Conservation (phyloP, 805 yeast species). For the Starmera quercuum region DNA sequence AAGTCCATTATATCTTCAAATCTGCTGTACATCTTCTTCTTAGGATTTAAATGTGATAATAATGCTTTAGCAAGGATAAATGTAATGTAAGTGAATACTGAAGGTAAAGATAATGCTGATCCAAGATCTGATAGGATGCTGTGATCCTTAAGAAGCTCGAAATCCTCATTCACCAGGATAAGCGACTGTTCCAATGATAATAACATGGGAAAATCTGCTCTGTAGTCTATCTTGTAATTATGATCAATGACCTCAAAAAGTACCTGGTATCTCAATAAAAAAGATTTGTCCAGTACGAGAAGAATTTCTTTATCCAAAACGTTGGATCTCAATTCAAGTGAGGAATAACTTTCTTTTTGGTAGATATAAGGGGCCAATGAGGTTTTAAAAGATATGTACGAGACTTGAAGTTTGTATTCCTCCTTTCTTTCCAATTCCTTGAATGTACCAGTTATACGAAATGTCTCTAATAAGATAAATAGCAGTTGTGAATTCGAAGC, state of each 20-base stretch:
- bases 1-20: conserved; percentile 8
- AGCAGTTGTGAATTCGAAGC: conserved; percentile 8
- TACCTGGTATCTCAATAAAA: conserved; percentile 14
- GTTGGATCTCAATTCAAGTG: not conserved
- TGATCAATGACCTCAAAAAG: conserved; percentile 20
- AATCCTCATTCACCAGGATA: conserved; percentile 6
- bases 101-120: conserved; percentile 11
- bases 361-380: conserved; percentile 1
- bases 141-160: conserved; percentile 9
- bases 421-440: conserved; percentile 2
- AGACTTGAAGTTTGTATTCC: conserved; percentile 1
- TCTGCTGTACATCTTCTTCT: conserved; percentile 3
- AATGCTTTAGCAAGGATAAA: conserved; percentile 11
- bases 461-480: conserved; percentile 3
- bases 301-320: conserved; percentile 7
- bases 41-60: conserved; percentile 9
- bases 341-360: not conserved
- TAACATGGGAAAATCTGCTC: conserved; percentile 11
- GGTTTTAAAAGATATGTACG: conserved; percentile 10
- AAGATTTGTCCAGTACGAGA: conserved; percentile 9
- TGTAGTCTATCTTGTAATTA: conserved; percentile 12
- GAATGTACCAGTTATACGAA: conserved; percentile 5
- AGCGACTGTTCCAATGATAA: conserved; percentile 9
- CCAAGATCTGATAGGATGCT: conserved; percentile 13
- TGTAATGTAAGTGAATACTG: conserved; percentile 8